Evolutionary conservation across 2,329 filamentous ascomycete species (phyloP).

Genomic region (Tolypocladium tropicale): DNA sequence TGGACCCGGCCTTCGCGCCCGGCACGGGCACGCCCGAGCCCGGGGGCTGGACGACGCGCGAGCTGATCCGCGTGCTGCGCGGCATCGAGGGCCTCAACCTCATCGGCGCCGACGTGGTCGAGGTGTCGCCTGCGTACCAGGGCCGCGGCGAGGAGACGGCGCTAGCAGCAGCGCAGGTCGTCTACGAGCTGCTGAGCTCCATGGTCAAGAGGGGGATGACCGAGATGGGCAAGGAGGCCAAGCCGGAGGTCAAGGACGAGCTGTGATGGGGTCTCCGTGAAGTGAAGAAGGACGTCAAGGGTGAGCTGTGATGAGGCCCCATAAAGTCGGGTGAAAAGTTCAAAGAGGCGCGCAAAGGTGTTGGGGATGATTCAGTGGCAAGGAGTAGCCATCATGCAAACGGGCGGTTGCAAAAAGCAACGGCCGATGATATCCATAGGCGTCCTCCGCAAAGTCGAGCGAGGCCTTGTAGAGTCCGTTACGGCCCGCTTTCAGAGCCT

Average conservation of each 20-base stretch:
- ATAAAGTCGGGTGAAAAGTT: neutral
- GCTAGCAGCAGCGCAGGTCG: constrained; percentile 73
- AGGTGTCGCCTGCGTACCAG: constrained; percentile 76
- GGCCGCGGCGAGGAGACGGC: constrained; percentile 70
- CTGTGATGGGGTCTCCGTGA: constrained; percentile 16
- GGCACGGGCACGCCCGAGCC: constrained; percentile 85
- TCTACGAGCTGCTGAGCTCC: constrained; percentile 74
- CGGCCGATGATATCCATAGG: neutral
- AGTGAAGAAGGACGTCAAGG: too few species aligned
- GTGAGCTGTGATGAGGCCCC: constrained; percentile 24
- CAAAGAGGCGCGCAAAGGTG: too few species aligned
- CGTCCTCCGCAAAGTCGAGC: too few species aligned
- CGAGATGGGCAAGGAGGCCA: constrained; percentile 31
- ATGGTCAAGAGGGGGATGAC: constrained; percentile 48
- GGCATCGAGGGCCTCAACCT: constrained; percentile 76
- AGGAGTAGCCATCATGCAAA: too few species aligned
- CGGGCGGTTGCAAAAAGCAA: neutral
- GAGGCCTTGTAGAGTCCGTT: neutral
- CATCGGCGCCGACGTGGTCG: constrained; percentile 83
- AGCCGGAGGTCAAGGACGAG: constrained; percentile 26
- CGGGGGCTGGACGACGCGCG: constrained; percentile 82
- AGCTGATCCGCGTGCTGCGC: constrained; percentile 73
- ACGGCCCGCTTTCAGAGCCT: neutral
- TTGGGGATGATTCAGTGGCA: too few species aligned
- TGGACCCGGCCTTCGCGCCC: constrained; percentile 59